A percentile compares a stretch with the other conserved stretches of the same genome.
phyloP scores from a whole-genome alignment of 2,329 filamentous ascomycete genomes.

The Trichoderma semiorbis region DNA sequence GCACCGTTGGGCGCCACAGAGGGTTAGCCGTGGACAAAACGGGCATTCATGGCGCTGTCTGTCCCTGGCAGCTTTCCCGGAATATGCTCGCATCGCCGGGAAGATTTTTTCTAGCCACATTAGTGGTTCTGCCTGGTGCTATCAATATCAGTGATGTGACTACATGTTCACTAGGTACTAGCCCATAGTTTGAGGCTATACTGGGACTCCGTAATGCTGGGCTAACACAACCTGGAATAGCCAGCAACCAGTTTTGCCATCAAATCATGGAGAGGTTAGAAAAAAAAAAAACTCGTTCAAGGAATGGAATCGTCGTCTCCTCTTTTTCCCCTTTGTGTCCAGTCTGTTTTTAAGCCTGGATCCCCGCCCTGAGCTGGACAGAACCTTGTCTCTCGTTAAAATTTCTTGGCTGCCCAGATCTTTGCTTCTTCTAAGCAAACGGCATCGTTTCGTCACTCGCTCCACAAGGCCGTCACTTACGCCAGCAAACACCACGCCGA shows the following conservation, averaged over 20 bases:
- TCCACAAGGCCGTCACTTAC: slow-evolving; percentile 10
- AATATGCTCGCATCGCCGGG: background rate
- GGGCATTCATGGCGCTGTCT: slow-evolving; percentile 1
- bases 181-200: background rate
- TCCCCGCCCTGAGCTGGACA: background rate
- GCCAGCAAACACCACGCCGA: slow-evolving; percentile 19
- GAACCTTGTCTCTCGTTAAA: background rate
- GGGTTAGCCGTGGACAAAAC: background rate
- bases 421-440: background rate
- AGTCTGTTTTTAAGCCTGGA: background rate
- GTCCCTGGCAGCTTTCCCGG: background rate
- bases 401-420: background rate
- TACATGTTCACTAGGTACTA: background rate
- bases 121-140: background rate
- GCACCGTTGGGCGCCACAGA: background rate
- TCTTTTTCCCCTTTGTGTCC: background rate
- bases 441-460: slow-evolving; percentile 20
- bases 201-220: background rate
- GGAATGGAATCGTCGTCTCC: background rate
- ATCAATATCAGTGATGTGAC: background rate
- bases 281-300: background rate
- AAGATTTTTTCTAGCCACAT: slow-evolving; percentile 2
- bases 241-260: background rate
- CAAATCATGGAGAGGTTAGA: background rate
- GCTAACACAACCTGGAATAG: background rate